Percentiles rank a stretch among this genome's conserved stretches.
Evolutionary conservation across 805 yeast genomes (phyloP).

Genomic region (Lachancea dasiensis): DNA sequence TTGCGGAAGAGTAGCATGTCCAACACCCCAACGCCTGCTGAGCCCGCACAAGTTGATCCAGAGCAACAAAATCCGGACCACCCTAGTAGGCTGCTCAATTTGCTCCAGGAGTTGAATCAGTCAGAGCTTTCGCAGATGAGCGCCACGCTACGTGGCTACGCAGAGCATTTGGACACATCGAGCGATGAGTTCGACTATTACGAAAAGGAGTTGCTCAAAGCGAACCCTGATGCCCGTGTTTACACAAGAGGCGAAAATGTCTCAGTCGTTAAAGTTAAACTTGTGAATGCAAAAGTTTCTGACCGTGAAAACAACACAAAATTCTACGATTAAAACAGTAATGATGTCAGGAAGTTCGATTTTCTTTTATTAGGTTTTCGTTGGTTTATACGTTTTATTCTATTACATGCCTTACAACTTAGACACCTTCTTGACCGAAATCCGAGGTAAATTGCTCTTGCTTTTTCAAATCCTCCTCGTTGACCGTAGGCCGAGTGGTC

Average conservation of each 20-base stretch:
- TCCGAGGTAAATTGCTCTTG: conserved; percentile 88
- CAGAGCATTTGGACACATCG: conserved; percentile 44
- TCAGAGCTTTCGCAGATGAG: conserved; percentile 73
- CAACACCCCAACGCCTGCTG: conserved; percentile 27
- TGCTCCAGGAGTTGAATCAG: conserved; percentile 73
- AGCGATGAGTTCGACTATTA: conserved; percentile 52
- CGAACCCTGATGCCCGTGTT: conserved; percentile 62
- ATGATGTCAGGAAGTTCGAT: too few relatives aligned
- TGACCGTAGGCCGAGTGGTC: conserved; percentile 91
- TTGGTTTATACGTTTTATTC: conserved; percentile 6
- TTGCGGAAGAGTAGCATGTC: conserved; percentile 27
- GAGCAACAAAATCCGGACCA: conserved; percentile 24
- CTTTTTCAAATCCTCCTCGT: conserved; percentile 69
- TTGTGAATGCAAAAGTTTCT: conserved; percentile 68
- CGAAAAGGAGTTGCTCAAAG: conserved; percentile 52
- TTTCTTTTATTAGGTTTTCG: conserved; percentile 3
- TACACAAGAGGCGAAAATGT: conserved; percentile 61
- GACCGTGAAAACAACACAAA: conserved; percentile 60
- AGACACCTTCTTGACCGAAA: conserved; percentile 94
- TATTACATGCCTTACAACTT: too few relatives aligned
- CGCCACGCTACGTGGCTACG: conserved; percentile 74
- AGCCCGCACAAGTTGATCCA: conserved; percentile 7
- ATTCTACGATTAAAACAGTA: conserved; percentile 30
- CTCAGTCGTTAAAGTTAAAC: conserved; percentile 58
- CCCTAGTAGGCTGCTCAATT: conserved; percentile 44